Percentiles rank a stretch among this genome's conserved stretches.
Conservation (phyloP, 1,284 basidiomycete genomes). For the Marasmius sp. region DNA sequence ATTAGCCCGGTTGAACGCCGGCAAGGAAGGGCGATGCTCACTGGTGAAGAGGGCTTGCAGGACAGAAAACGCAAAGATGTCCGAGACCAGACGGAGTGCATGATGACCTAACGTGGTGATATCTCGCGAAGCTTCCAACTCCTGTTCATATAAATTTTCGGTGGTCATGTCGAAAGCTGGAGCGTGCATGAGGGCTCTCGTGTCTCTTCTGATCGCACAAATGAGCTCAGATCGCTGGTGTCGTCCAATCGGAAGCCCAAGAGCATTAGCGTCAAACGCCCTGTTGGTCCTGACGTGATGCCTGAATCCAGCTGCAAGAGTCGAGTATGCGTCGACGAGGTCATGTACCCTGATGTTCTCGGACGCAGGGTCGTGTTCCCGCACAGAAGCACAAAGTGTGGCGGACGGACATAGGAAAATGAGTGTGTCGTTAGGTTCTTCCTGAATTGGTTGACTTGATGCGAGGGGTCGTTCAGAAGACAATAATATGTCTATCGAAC, state of each 20-base stretch:
- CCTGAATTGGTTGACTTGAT: slow-evolving; percentile 19
- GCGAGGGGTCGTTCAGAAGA: slow-evolving; percentile 8
- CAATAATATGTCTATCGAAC: neutral
- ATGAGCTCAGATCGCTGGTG: slow-evolving; percentile 31
- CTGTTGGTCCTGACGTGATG: slow-evolving; percentile 21
- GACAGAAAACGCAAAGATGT: slow-evolving; percentile 43
- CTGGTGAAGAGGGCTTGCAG: slow-evolving; percentile 48
- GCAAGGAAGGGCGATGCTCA: slow-evolving; percentile 28
- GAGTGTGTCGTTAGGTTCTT: slow-evolving; percentile 15
- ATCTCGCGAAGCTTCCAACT: slow-evolving; percentile 40
- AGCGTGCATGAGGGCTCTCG: slow-evolving; percentile 3
- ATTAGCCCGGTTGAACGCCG: neutral
- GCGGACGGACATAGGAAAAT: slow-evolving; percentile 44
- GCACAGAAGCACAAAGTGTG: slow-evolving; percentile 45
- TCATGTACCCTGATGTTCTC: slow-evolving; percentile 44
- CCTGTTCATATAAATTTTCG: slow-evolving; percentile 25
- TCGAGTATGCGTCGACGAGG: slow-evolving; percentile 56
- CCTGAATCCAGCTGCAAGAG: slow-evolving; percentile 45
- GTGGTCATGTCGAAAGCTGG: neutral
- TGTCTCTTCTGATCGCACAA: slow-evolving; percentile 35
- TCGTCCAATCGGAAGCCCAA: slow-evolving; percentile 32
- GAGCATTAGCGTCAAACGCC: slow-evolving; percentile 14
- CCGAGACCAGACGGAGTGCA: slow-evolving; percentile 48
- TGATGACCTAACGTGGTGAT: slow-evolving; percentile 45
- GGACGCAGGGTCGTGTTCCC: slow-evolving; percentile 28